Percentiles rank a stretch among this genome's conserved stretches.
phyloP scores from a whole-genome alignment of 73 alveolate species.

The Stentor roeselii region DNA sequence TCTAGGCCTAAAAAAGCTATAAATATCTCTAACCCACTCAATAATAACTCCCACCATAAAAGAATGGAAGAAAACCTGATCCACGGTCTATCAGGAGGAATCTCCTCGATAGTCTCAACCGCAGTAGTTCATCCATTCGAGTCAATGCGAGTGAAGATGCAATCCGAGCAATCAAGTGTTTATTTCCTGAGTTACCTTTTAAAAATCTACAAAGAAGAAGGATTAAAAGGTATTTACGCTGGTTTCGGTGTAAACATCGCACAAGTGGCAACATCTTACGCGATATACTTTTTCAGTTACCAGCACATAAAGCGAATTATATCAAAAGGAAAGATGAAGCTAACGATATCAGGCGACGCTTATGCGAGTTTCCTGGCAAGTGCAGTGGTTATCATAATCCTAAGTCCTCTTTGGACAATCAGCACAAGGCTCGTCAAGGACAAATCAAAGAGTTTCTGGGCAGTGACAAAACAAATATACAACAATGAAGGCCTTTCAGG shows the following conservation, averaged over 20 bases:
- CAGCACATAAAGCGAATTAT: background rate
- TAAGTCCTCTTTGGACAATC: conserved; percentile 8
- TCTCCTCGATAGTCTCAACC: background rate
- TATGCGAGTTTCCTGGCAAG: background rate
- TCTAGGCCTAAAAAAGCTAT: conserved; percentile 40
- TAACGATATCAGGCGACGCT: background rate
- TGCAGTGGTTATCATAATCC: background rate
- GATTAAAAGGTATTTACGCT: background rate
- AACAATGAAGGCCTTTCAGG: background rate
- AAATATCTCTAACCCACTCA: no score
- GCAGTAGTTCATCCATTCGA: conserved; percentile 17
- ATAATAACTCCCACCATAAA: no score
- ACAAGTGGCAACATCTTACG: background rate
- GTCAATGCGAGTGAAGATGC: background rate
- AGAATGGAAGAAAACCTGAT: background rate
- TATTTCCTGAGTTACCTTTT: background rate
- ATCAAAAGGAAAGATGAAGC: background rate
- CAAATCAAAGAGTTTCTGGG: background rate
- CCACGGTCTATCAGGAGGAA: conserved; percentile 22
- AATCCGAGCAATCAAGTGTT: background rate
- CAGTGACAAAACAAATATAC: background rate
- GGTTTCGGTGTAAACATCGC: background rate
- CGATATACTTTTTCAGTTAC: conserved; percentile 9
- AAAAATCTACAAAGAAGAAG: background rate
- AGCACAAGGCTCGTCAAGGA: conserved; percentile 10